These are phyloP conservation scores for Hericium alpestre DNA, from an alignment of 768 basidiomycete species.

Conservation along the genomic window DNA sequence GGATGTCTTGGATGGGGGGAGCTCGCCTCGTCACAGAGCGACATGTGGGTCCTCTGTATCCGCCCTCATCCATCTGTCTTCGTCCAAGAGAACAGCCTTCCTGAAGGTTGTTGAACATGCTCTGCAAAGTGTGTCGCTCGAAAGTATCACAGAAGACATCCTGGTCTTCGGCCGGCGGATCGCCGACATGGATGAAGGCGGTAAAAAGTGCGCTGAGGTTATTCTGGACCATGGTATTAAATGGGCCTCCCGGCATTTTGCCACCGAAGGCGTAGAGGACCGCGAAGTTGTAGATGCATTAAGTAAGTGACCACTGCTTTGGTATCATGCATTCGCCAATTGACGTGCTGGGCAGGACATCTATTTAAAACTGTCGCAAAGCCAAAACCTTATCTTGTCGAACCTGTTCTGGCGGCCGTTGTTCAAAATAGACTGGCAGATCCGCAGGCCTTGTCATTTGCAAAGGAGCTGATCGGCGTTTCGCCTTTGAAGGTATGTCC, in stretches of 20 bases:
- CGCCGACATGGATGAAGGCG: not conserved
- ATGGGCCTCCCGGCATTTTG: slow-evolving; percentile 13
- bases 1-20: slow-evolving; percentile 4
- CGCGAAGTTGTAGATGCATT: not conserved
- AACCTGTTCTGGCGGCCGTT: slow-evolving; percentile 56
- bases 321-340: not conserved
- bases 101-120: not conserved
- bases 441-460: slow-evolving; percentile 18
- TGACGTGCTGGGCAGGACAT: not conserved
- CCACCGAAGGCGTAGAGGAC: not conserved
- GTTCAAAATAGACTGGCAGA: slow-evolving; percentile 51
- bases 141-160: not conserved
- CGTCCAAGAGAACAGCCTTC: slow-evolving; percentile 3
- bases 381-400: slow-evolving; percentile 42
- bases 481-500: slow-evolving; percentile 48
- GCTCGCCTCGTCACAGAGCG: not conserved
- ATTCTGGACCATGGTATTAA: slow-evolving; percentile 12
- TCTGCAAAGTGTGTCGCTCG: not conserved
- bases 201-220: not conserved
- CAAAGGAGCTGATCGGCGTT: slow-evolving; percentile 15
- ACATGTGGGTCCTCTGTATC: slow-evolving; percentile 3
- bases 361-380: slow-evolving; percentile 21
- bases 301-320: not conserved
- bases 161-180: not conserved
- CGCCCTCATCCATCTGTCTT: not conserved